phyloP scores from a whole-genome alignment of 495 filamentous ascomycete species.

The Hypoxylon subgilvum region DNA sequence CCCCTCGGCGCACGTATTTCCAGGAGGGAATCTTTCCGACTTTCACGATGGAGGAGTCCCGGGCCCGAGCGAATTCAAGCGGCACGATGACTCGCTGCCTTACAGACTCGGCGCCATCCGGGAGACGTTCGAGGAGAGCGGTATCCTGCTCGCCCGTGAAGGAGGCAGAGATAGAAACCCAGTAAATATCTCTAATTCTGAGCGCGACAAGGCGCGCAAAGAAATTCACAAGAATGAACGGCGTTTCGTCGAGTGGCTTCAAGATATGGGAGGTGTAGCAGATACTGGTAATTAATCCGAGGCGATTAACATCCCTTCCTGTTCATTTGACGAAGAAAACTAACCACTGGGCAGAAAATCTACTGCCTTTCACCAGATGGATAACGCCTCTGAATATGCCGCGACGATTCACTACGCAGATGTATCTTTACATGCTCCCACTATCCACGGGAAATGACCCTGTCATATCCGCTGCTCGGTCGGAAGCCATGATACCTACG shows the following conservation, averaged over 20 bases:
- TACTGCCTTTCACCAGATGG: constrained; percentile 91
- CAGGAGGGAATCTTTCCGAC: constrained; percentile 81
- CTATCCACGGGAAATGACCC: constrained; percentile 51
- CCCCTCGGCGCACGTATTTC: constrained; percentile 92
- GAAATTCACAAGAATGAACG: constrained; percentile 66
- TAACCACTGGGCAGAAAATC: constrained; percentile 50
- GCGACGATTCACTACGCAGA: constrained; percentile 86
- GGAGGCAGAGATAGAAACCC: constrained; percentile 47
- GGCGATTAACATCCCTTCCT: not conserved
- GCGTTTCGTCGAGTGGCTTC: constrained; percentile 71
- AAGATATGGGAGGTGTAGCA: constrained; percentile 62
- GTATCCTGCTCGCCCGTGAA: constrained; percentile 76
- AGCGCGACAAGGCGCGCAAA: constrained; percentile 69
- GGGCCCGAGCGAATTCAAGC: constrained; percentile 45
- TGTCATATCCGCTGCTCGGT: constrained; percentile 42
- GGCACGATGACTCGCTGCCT: constrained; percentile 69
- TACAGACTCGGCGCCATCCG: constrained; percentile 83
- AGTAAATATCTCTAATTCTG: constrained; percentile 62
- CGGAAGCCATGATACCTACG: constrained; percentile 59
- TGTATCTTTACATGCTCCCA: constrained; percentile 96
- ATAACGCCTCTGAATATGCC: constrained; percentile 76
- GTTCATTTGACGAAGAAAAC: not conserved
- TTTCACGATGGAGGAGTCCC: constrained; percentile 72
- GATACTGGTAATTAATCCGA: constrained; percentile 64
- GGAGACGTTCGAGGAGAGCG: constrained; percentile 94